These are phyloP conservation scores for Aurinia saxatilis DNA, from an alignment of 345 rosid genomes.

Conservation along the genomic window DNA sequence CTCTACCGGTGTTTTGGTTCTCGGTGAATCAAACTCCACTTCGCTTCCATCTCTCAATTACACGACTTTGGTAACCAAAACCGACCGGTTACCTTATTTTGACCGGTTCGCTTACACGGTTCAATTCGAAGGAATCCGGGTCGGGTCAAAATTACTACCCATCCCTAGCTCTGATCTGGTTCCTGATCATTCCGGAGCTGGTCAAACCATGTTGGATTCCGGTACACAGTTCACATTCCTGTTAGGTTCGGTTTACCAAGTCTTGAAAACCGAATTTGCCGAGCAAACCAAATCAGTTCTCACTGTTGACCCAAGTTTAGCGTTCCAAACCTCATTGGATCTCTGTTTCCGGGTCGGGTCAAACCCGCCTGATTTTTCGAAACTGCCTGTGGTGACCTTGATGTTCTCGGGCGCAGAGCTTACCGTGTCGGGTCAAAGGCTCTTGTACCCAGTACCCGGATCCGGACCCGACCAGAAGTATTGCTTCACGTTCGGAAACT, in stretches of 20 bases:
- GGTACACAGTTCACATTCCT: slow-evolving; percentile 63
- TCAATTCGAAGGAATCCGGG: slow-evolving; percentile 51
- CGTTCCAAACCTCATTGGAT: slow-evolving; percentile 60
- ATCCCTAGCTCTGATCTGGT: slow-evolving; percentile 38
- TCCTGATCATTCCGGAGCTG: slow-evolving; percentile 51
- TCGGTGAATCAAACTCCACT: slow-evolving; percentile 58
- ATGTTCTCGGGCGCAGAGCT: slow-evolving; percentile 55
- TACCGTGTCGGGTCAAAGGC: slow-evolving; percentile 43
- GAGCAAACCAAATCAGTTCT: slow-evolving; percentile 37
- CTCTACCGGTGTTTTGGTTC: slow-evolving; percentile 52
- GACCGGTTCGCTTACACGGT: slow-evolving; percentile 62
- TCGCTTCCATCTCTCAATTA: too few relatives aligned
- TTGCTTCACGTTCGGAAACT: slow-evolving; percentile 69
- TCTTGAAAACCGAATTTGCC: slow-evolving; percentile 38
- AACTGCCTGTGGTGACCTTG: slow-evolving; percentile 38
- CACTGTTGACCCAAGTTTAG: slow-evolving; percentile 34
- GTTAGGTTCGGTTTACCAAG: slow-evolving; percentile 44
- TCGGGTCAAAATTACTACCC: slow-evolving; percentile 29
- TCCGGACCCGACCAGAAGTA: slow-evolving; percentile 35
- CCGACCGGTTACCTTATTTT: slow-evolving; percentile 48
- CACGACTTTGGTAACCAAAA: slow-evolving; percentile 41
- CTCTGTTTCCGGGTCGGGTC: slow-evolving; percentile 39
- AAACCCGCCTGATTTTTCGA: slow-evolving; percentile 11
- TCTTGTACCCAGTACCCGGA: slow-evolving; percentile 36
- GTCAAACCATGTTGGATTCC: slow-evolving; percentile 71